Conservation (phyloP, 371 early-diverging fungal species). For the Mortierella sp. region DNA sequence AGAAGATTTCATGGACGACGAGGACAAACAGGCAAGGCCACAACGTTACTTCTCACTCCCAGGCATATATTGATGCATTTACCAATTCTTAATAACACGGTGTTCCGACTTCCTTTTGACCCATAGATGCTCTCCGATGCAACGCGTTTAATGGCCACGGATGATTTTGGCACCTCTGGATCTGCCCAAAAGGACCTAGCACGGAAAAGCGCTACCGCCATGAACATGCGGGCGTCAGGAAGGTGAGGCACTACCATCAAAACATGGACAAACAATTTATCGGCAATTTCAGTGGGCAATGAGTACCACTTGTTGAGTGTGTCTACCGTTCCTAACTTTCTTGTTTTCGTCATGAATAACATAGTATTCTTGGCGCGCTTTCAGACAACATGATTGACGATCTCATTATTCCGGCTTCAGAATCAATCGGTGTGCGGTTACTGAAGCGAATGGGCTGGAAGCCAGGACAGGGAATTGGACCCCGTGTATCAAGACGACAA, state of each 20-base stretch:
- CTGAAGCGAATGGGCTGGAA: constrained; percentile 88
- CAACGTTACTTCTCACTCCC: neutral
- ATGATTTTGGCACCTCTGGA: constrained; percentile 78
- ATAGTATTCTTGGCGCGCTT: constrained; percentile 61
- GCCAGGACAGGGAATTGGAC: constrained; percentile 88
- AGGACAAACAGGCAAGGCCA: constrained; percentile 77
- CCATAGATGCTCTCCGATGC: constrained; percentile 65
- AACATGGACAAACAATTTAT: too few relatives aligned
- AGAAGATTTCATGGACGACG: constrained; percentile 96
- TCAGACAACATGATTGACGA: constrained; percentile 64
- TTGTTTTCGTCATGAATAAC: neutral
- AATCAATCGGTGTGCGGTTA: constrained; percentile 71
- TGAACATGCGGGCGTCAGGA: constrained; percentile 59
- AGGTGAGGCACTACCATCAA: constrained; percentile 22
- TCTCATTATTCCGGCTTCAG: constrained; percentile 76
- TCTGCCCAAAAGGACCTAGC: constrained; percentile 74
- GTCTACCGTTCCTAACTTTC: too few relatives aligned
- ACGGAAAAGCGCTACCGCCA: constrained; percentile 61
- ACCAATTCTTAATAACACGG: neutral
- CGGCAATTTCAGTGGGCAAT: too few relatives aligned
- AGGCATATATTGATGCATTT: too few relatives aligned
- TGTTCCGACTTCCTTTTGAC: neutral
- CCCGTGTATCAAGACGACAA: constrained; percentile 63
- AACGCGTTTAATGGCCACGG: constrained; percentile 70
- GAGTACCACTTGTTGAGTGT: too few relatives aligned